Conservation (phyloP, 2,329 filamentous ascomycete species). For the Aspergillus glaucus region DNA sequence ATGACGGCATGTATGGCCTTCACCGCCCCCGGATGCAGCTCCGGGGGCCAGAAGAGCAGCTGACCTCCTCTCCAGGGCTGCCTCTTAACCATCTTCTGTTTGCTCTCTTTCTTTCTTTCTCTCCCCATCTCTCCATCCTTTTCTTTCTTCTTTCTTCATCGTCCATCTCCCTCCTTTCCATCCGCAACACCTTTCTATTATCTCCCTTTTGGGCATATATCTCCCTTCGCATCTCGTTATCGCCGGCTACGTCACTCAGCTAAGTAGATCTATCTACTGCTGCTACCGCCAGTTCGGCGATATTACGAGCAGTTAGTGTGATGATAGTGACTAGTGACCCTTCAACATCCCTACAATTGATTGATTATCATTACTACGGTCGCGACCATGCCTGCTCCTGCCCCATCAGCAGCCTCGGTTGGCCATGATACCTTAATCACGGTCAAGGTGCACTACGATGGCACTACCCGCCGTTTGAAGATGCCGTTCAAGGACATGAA, state of each 20-base stretch:
- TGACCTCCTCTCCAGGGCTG: constrained; percentile 10
- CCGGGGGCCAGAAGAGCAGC: constrained; percentile 8
- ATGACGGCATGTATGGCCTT: constrained; percentile 10
- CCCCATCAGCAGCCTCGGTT: constrained; percentile 41
- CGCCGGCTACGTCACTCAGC: constrained; percentile 2
- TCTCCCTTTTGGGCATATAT: constrained; percentile 1
- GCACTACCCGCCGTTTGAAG: constrained; percentile 75
- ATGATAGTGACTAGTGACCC: no score
- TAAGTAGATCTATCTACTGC: neutral
- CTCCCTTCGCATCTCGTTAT: constrained; percentile 1
- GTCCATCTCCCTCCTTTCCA: neutral
- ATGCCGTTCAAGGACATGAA: constrained; percentile 79
- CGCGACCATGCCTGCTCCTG: constrained; percentile 30
- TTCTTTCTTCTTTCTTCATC: constrained; percentile 2
- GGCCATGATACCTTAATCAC: constrained; percentile 69
- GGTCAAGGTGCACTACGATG: constrained; percentile 76
- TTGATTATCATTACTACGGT: constrained; percentile 2
- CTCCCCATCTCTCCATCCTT: constrained; percentile 3
- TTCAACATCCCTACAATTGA: neutral
- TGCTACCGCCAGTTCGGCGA: neutral
- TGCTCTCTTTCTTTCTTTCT: constrained; percentile 12
- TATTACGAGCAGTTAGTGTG: no score
- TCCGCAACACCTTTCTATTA: constrained; percentile 8
- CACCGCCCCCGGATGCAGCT: constrained; percentile 21
- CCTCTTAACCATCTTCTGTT: constrained; percentile 14